A percentile compares a stretch with the other conserved stretches of the same genome.
These are phyloP conservation scores for Naganishia vishniacii DNA, from an alignment of 768 basidiomycete species.

Conservation along the genomic window DNA sequence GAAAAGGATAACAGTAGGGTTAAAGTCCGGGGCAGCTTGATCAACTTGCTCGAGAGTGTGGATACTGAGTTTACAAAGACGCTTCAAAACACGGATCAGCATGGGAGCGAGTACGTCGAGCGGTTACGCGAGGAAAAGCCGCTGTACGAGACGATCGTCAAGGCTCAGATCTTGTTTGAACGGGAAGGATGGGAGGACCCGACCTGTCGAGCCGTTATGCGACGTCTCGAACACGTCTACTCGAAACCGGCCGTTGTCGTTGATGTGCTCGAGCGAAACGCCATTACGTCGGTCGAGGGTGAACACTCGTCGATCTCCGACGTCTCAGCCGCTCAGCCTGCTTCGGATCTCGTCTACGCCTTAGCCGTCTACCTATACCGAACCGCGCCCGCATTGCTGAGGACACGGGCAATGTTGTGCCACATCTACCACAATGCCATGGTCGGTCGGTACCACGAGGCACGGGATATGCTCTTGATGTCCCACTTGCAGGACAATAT, in stretches of 20 bases:
- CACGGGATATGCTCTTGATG: conserved; percentile 97
- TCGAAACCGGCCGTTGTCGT: conserved; percentile 96
- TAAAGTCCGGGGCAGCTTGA: conserved; percentile 86
- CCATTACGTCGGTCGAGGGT: conserved; percentile 52
- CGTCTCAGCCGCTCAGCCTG: conserved; percentile 56
- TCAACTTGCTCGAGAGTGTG: conserved; percentile 89
- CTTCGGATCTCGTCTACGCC: conserved; percentile 74
- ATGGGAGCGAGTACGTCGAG: conserved; percentile 98
- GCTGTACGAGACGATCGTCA: conserved; percentile 86
- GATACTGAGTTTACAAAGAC: conserved; percentile 98
- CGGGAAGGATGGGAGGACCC: conserved; percentile 68
- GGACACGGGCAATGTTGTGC: conserved; percentile 93
- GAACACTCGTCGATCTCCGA: conserved; percentile 58
- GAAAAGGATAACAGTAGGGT: conserved; percentile 61
- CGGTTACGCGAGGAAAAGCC: conserved; percentile 92
- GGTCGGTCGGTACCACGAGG: conserved; percentile 92
- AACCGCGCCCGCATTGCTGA: conserved; percentile 79
- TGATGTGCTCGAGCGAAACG: conserved; percentile 73
- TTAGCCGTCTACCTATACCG: conserved; percentile 91
- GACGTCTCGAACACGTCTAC: conserved; percentile 94
- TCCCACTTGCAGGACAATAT: conserved; percentile 96
- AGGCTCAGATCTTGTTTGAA: conserved; percentile 87
- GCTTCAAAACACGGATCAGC: conserved; percentile 95
- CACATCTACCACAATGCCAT: conserved; percentile 97
- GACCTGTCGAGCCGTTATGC: conserved; percentile 81